Conservation (phyloP, 768 basidiomycete species). For the Trametes cinnabarina region DNA sequence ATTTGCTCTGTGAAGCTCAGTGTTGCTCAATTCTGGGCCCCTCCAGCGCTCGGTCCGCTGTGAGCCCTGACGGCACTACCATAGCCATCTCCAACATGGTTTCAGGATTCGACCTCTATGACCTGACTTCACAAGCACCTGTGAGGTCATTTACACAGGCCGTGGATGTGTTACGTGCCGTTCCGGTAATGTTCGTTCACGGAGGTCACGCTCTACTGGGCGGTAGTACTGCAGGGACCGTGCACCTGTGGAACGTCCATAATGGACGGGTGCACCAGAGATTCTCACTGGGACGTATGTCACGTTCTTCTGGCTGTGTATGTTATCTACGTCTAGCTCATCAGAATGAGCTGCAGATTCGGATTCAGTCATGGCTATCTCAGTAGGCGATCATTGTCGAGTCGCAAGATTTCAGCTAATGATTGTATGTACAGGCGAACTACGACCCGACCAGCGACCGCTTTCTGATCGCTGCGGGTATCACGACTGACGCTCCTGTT, state of each 20-base stretch:
- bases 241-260: neutral
- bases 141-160: neutral
- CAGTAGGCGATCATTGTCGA: neutral
- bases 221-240: neutral
- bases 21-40: no score
- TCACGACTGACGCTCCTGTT: neutral
- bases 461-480: neutral
- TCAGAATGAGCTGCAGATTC: neutral
- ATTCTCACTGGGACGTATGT: neutral
- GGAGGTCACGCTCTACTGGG: neutral
- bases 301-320: no score
- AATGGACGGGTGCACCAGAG: neutral
- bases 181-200: conserved; percentile 1
- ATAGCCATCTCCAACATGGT: neutral
- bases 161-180: neutral
- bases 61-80: neutral
- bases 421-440: neutral
- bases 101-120: neutral
- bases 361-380: neutral
- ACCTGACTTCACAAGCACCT: neutral
- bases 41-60: neutral
- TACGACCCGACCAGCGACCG: neutral
- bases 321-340: no score
- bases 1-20: no score
- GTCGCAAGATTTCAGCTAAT: neutral